Base-by-base conservation (phyloP, 2,329 filamentous ascomycete genomes). In the Talaromyces albobiverticillius region DNA sequence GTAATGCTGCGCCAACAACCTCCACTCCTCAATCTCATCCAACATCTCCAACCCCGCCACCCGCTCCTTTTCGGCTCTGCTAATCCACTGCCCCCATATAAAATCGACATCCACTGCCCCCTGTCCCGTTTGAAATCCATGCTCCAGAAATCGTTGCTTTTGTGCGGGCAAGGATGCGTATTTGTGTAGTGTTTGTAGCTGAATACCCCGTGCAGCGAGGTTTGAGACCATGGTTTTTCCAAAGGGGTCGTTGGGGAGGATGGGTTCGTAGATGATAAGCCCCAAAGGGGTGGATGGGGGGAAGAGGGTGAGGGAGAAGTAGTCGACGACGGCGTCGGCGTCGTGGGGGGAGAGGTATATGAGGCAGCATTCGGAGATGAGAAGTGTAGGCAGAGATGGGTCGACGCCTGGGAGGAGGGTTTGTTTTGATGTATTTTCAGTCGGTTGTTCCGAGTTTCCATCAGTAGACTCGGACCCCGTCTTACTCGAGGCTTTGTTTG, bases 21-120 rank as follows among this genome's bases (percentile, higher is more conserved):
- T 80, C 88, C 94, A 95, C 74, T 99, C 94, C 72, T 99, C 94
- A 22, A 96, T 81, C 72, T 99, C 94, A 73, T 99, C 94, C 58
- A 99, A 71, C 64, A 94, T 91, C 70, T 99, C 92, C 23, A 96
- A 69, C 10, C 76, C 72, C 59, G 92, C 87, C 1, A 97, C 84
- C 46, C 92, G 79, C 64, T 89, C 86, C 71, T 90, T 92, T 72
- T 97, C 93, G 2, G 76, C 75, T 1, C 77, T 67, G 0, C 68
- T 65, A 3, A 95, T 78, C 91, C 93, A 97, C 1, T 73, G 73
- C 49, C 87, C 80, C 86, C 89, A 96, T 34, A 96, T 82, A n/a
- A 80, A 80, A 60, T 83, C 77, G 32, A 88, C 79, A 64, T 85
- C 83, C 25, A 79, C 79, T 0, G 81, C 84, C 41, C 76, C 77